Conservation (phyloP, 1,284 basidiomycete genomes). For the Pseudozyma hubeiensis region DNA sequence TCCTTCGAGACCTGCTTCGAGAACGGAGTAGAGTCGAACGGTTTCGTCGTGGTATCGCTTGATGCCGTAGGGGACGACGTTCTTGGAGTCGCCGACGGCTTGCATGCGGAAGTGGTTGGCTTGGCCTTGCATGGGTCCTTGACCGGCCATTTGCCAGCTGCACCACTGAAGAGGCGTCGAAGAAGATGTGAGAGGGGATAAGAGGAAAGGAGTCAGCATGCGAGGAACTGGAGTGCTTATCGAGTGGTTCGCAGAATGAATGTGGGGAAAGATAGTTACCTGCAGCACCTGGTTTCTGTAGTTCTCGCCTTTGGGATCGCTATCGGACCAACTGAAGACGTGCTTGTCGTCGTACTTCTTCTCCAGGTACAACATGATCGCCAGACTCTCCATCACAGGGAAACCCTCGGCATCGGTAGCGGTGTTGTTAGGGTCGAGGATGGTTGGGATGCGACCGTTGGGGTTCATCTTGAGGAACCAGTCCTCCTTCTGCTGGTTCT, state of each 20-base stretch:
- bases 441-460: conserved; percentile 62
- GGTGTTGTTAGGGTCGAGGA: conserved; percentile 51
- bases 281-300: conserved; percentile 51
- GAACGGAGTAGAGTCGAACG: conserved; percentile 52
- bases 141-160: conserved; percentile 22
- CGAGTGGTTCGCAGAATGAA: no score
- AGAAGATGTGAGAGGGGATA: background rate
- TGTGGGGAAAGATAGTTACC: background rate
- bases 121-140: conserved; percentile 58
- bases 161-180: background rate
- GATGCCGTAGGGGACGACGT: conserved; percentile 54
- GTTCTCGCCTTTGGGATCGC: conserved; percentile 49
- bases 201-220: background rate
- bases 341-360: conserved; percentile 58
- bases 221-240: no score
- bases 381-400: conserved; percentile 45
- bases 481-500: conserved; percentile 71
- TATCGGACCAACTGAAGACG: conserved; percentile 47
- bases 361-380: conserved; percentile 61
- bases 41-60: conserved; percentile 56
- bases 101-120: conserved; percentile 56
- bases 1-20: conserved; percentile 46
- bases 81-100: conserved; percentile 43
- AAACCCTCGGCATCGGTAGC: conserved; percentile 39
- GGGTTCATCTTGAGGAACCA: conserved; percentile 65